Evolutionary conservation across 805 yeast species (phyloP), one percentile per base, ranked within the genome.

Genomic region (Candida nitratophila): DNA sequence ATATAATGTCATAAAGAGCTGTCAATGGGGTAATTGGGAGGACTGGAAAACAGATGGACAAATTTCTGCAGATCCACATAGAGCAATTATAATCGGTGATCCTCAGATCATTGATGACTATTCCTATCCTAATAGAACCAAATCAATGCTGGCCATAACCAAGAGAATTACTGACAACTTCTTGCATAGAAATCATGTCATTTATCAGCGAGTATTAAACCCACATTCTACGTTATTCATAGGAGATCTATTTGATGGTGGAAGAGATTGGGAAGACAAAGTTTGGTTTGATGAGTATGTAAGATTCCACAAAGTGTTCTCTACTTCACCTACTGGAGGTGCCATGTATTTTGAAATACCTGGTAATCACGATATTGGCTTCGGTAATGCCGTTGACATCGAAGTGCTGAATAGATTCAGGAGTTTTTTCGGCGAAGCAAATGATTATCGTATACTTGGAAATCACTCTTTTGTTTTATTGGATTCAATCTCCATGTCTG

Each of bases 331-430:
- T 44, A 65, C 72, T n/a, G 63, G 68, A 44, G 66, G 76, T 41
- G 52, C 63, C 20, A 61, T 63, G 22, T 56, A 60, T 42, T 52
- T 65, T 30, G 62, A 70, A 2, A 56, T 76, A 9, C 96, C 96
- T 0, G 99, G 99, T 1, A 93, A 93, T 59, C 99, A 93, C 60
- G 99, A 93, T 59, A 87, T 95, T 50, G 99, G 99, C 0, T 91
- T 84, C 64, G 96, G 93, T 26, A 77, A 81, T 47, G 78, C 80
- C 0, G 78, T 93, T 15, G 69, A 78, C 16, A 70, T 72, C 22
- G 62, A 69, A 1, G 78, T 82, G 21, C 63, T 76, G 38, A 63
- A 76, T 31, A 66, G 98, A 51, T 93, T 90, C 63, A 65, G 74
- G 34, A 66, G 81, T 1, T 73, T 69, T 56, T 91, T 88, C 61